These are phyloP conservation scores for Candida ponderosae DNA, from an alignment of 805 yeast genomes.

Conservation along the genomic window DNA sequence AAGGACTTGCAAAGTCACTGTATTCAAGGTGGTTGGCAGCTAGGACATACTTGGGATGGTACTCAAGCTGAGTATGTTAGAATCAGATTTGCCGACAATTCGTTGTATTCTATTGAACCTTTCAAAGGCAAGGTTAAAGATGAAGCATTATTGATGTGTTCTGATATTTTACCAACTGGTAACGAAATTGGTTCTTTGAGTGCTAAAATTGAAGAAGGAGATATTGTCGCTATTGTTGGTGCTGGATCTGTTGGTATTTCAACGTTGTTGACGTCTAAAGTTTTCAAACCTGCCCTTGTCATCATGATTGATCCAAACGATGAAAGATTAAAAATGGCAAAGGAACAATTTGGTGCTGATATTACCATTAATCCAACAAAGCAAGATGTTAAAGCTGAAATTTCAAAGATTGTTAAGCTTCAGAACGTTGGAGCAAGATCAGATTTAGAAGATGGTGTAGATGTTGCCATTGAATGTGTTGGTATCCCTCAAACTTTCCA, in stretches of 20 bases:
- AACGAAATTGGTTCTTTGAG: slow-evolving; percentile 58
- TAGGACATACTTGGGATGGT: slow-evolving; percentile 56
- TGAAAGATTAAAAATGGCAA: slow-evolving; percentile 48
- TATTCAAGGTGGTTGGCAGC: slow-evolving; percentile 44
- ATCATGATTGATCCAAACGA: slow-evolving; percentile 56
- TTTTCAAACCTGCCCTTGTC: slow-evolving; percentile 46
- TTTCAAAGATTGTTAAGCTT: slow-evolving; percentile 22
- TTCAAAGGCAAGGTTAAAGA: slow-evolving; percentile 31
- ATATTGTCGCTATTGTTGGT: slow-evolving; percentile 56
- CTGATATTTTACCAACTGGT: slow-evolving; percentile 62
- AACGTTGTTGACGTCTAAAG: slow-evolving; percentile 47
- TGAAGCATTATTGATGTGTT: slow-evolving; percentile 49
- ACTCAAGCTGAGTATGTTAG: slow-evolving; percentile 59
- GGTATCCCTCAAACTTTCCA: slow-evolving; percentile 58
- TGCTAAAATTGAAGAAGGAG: slow-evolving; percentile 45
- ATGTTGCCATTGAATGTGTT: slow-evolving; percentile 57
- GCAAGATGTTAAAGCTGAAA: slow-evolving; percentile 31
- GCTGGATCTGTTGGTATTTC: slow-evolving; percentile 63
- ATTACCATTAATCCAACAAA: slow-evolving; percentile 45
- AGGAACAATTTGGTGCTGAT: slow-evolving; percentile 51
- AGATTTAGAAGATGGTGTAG: slow-evolving; percentile 39
- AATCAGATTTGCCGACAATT: slow-evolving; percentile 40
- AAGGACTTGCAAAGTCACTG: slow-evolving; percentile 55
- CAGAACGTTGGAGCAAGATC: slow-evolving; percentile 15
- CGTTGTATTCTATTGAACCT: slow-evolving; percentile 23